Evolutionary conservation across 2,329 filamentous ascomycete species (phyloP).

Genomic region (Colletotrichum incanum): DNA sequence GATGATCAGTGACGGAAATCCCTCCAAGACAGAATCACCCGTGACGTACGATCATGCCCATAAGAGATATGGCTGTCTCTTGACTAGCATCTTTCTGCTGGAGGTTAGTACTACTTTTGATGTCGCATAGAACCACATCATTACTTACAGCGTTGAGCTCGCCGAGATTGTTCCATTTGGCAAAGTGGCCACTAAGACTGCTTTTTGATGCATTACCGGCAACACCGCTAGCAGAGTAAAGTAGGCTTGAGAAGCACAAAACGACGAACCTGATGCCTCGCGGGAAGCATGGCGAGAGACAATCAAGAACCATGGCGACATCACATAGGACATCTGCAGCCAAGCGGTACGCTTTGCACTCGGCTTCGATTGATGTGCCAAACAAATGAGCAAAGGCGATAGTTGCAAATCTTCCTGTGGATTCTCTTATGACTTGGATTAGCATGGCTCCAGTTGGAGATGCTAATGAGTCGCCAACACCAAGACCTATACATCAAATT

Average conservation of each 20-base stretch:
- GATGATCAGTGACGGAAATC: not conserved
- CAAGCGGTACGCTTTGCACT: conserved; percentile 38
- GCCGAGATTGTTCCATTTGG: conserved; percentile 40
- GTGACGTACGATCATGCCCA: conserved; percentile 38
- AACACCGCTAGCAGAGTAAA: conserved; percentile 32
- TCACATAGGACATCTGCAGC: conserved; percentile 27
- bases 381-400: conserved; percentile 39
- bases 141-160: conserved; percentile 31
- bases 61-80: conserved; percentile 37
- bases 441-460: conserved; percentile 38
- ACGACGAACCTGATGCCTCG: conserved; percentile 9
- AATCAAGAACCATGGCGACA: conserved; percentile 35
- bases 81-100: conserved; percentile 37
- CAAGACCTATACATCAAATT: conserved; percentile 18
- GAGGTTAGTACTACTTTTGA: not conserved
- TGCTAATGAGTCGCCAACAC: conserved; percentile 38
- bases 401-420: conserved; percentile 36
- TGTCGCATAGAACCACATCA: rapidly evolving
- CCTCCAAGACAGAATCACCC: too few relatives aligned
- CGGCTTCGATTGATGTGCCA: conserved; percentile 38
- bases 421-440: conserved; percentile 38
- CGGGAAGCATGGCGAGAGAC: conserved; percentile 31
- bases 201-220: conserved; percentile 40
- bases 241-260: conserved; percentile 31
- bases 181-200: conserved; percentile 39